Conservation (phyloP, 1,284 basidiomycete genomes). For the Trametes sp. region DNA sequence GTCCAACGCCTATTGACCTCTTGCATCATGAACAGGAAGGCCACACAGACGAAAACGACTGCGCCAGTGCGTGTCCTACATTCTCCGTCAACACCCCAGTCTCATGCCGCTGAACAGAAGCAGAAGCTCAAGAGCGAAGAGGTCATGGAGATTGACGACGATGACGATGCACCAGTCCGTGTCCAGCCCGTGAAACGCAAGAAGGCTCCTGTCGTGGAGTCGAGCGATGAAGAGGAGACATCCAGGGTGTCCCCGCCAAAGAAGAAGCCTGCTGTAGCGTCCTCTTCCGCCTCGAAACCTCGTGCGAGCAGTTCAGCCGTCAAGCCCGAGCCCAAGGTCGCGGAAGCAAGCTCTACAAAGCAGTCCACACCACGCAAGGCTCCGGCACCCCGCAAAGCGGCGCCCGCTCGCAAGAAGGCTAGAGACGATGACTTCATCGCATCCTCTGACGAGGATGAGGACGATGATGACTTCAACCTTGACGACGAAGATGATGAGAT, state of each 20-base stretch:
- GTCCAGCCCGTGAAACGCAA: conserved; percentile 42
- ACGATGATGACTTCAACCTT: conserved; percentile 35
- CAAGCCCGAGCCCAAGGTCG: conserved; percentile 24
- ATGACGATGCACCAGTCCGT: conserved; percentile 26
- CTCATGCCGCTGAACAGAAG: not conserved
- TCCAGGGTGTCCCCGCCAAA: conserved; percentile 44
- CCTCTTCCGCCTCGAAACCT: conserved; percentile 40
- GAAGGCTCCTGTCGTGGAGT: conserved; percentile 38
- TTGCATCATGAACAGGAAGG: conserved; percentile 5
- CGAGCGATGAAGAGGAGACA: conserved; percentile 45
- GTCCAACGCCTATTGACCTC: not conserved
- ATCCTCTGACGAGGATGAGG: conserved; percentile 32
- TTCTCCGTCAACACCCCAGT: too few species aligned
- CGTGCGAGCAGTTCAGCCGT: conserved; percentile 23
- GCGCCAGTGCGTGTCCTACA: conserved; percentile 1
- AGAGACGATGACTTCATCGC: conserved; percentile 38
- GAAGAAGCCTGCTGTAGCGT: conserved; percentile 48
- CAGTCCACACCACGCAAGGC: conserved; percentile 17
- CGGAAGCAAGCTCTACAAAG: conserved; percentile 20
- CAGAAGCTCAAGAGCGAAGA: conserved; percentile 39
- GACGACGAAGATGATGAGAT: conserved; percentile 44
- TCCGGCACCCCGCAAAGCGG: conserved; percentile 14
- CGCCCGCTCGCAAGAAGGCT: conserved; percentile 28
- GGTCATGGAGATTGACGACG: conserved; percentile 36
- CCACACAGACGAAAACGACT: not conserved